phyloP scores from a whole-genome alignment of 768 basidiomycete species.

The Mycena galopus region DNA sequence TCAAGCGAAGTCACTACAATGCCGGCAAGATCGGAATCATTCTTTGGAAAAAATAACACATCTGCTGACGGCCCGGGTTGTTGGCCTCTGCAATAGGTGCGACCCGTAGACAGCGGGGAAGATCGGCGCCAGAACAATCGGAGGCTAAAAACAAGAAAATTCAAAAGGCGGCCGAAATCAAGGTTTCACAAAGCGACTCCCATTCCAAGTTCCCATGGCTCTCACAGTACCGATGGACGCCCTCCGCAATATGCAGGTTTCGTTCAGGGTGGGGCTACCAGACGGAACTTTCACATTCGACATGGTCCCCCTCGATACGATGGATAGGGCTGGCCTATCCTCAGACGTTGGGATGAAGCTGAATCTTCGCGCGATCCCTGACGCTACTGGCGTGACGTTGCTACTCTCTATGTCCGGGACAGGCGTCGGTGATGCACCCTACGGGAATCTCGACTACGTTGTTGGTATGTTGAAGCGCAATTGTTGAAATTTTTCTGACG shows the following conservation, averaged over 20 bases:
- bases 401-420: constrained; percentile 1
- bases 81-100: too few species aligned
- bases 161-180: too few species aligned
- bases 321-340: neutral
- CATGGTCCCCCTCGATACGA: neutral
- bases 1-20: too few species aligned
- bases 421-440: too few species aligned
- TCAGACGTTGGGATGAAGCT: constrained; percentile 8
- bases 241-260: neutral
- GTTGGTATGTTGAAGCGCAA: neutral
- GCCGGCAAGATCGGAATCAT: too few species aligned
- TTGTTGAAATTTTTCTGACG: neutral
- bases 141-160: too few species aligned
- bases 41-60: too few species aligned
- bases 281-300: constrained; percentile 9
- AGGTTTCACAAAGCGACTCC: too few species aligned
- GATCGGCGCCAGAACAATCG: too few species aligned
- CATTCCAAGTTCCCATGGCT: constrained; percentile 5
- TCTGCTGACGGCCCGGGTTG: too few species aligned
- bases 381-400: constrained; percentile 11
- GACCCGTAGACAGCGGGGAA: too few species aligned
- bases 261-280: constrained; percentile 5
- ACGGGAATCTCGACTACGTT: neutral
- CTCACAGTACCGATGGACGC: constrained; percentile 2
- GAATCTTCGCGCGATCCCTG: neutral